These are phyloP conservation scores for Leccinum uliginosum DNA, from an alignment of 768 basidiomycete species.

Conservation along the genomic window DNA sequence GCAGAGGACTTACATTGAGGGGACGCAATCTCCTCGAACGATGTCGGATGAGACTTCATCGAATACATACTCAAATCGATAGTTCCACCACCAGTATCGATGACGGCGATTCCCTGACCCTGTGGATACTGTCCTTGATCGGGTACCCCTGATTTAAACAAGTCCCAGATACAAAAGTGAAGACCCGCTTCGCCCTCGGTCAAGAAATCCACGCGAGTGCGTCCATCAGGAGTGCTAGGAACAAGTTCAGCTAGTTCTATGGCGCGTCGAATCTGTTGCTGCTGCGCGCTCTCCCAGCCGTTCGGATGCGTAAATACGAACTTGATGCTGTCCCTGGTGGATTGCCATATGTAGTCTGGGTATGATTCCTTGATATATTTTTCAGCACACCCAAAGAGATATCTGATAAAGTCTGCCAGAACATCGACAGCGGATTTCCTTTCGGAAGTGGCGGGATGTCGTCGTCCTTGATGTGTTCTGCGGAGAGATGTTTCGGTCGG, in stretches of 20 bases:
- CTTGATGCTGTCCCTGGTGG: conserved; percentile 37
- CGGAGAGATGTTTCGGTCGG: conserved; percentile 27
- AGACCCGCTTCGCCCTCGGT: conserved; percentile 61
- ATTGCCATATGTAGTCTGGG: conserved; percentile 40
- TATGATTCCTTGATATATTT: conserved; percentile 43
- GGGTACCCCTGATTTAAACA: conserved; percentile 9
- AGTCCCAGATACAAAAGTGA: conserved; percentile 47
- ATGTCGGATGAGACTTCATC: conserved; percentile 25
- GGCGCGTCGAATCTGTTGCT: conserved; percentile 47
- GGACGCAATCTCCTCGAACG: conserved; percentile 33
- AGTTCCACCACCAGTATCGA: conserved; percentile 47
- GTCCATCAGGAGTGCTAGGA: conserved; percentile 33
- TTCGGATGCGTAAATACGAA: conserved; percentile 59
- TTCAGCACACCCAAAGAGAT: conserved; percentile 39
- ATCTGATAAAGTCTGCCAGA: conserved; percentile 42
- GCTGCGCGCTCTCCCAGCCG: conserved; percentile 58
- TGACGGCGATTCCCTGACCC: conserved; percentile 36
- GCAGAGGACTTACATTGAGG: conserved; percentile 24
- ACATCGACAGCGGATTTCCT: conserved; percentile 33
- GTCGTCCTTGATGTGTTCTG: conserved; percentile 1
- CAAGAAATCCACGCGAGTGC: conserved; percentile 44
- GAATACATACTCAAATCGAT: conserved; percentile 38
- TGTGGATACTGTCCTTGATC: conserved; percentile 10
- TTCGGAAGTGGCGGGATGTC: conserved; percentile 38
- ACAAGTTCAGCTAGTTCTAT: conserved; percentile 49